Conservation (phyloP, 2,329 filamentous ascomycete species). For the Sordariomycetes sp. region DNA sequence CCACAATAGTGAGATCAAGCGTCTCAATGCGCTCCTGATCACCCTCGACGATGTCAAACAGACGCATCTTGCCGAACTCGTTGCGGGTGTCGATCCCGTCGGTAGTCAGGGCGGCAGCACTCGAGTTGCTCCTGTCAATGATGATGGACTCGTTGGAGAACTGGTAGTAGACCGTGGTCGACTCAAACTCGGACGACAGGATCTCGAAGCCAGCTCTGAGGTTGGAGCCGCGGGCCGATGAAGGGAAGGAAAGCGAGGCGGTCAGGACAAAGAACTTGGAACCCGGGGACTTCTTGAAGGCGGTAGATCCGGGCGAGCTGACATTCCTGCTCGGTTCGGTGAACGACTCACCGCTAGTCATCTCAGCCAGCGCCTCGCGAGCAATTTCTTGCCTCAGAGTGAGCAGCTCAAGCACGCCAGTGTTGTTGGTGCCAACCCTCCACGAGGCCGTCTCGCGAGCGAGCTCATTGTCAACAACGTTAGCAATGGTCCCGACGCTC, state of each 20-base stretch:
- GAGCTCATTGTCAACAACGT: constrained; percentile 25
- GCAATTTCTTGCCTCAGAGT: constrained; percentile 24
- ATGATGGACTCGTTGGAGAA: constrained; percentile 27
- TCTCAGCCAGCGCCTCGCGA: constrained; percentile 18
- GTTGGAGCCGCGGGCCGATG: constrained; percentile 16
- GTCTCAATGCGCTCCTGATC: constrained; percentile 18
- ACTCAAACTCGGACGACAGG: constrained; percentile 22
- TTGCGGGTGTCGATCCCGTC: constrained; percentile 20
- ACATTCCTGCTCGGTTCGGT: constrained; percentile 12
- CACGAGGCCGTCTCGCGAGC: constrained; percentile 22
- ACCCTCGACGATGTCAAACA: constrained; percentile 22
- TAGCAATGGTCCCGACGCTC: constrained; percentile 21
- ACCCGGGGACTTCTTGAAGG: neutral
- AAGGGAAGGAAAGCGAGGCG: constrained; percentile 20
- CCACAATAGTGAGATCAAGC: constrained; percentile 23
- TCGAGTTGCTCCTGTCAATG: constrained; percentile 24
- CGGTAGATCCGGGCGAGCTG: neutral
- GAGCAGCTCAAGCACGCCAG: constrained; percentile 19
- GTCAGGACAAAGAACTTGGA: constrained; percentile 25
- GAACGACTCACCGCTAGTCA: constrained; percentile 13
- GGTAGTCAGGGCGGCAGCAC: constrained; percentile 23
- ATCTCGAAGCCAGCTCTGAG: constrained; percentile 26
- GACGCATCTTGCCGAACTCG: constrained; percentile 21
- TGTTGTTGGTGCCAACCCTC: constrained; percentile 16
- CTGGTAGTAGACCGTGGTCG: constrained; percentile 27